Base-by-base conservation (phyloP, 768 basidiomycete species). In the Lentinula boryana region DNA sequence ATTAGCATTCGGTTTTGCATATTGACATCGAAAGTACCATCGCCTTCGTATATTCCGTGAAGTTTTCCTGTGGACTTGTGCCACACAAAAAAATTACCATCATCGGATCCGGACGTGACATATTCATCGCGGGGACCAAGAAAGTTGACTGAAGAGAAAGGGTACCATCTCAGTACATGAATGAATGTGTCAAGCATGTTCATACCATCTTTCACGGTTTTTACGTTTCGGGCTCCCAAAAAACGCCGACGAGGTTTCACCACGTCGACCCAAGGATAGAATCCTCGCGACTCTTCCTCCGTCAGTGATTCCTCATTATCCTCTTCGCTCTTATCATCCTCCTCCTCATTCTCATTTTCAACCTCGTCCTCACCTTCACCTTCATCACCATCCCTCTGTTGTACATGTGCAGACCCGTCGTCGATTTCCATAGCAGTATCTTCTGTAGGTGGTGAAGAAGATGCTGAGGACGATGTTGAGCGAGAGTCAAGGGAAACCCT, bases 11-110 rank as follows among this genome's bases (percentile, higher is more conserved):
- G 4, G n/a, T 18, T 15, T 44, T 44, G 43, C 49, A 27, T 23
- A 12, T 32, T 18, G 18, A 23, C 18, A 27, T 50, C 7, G 31
- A 23, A 84, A 55, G 74, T 80, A 23, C 81, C 78, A 65, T 96
- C 93, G 38, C 93, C 93, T 75, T 95, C 91, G 65, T 91, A 85
- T 49, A 96, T 85, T 13, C 88, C 90, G 58, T 84, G 82, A 9
- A 95, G 71, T 12, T 71, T 71, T 0, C 85, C 87, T 15, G 80
- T 80, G 16, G 73, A 70, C 68, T 95, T 95, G 62, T 83, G 76
- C 93, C 93, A 96, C 13, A 95, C 77, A 69, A 96, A 96, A 71
- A 89, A 87, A 68, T 91, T 86, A 1, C 90, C 90, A 64, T 94
- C 92, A 67, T 96, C 93, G 4, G 89, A 92, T 6, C 93, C 93